A percentile compares a stretch with the other conserved stretches of the same genome.
phyloP scores from a whole-genome alignment of 768 basidiomycete species.

The Auriscalpium vulgare region DNA sequence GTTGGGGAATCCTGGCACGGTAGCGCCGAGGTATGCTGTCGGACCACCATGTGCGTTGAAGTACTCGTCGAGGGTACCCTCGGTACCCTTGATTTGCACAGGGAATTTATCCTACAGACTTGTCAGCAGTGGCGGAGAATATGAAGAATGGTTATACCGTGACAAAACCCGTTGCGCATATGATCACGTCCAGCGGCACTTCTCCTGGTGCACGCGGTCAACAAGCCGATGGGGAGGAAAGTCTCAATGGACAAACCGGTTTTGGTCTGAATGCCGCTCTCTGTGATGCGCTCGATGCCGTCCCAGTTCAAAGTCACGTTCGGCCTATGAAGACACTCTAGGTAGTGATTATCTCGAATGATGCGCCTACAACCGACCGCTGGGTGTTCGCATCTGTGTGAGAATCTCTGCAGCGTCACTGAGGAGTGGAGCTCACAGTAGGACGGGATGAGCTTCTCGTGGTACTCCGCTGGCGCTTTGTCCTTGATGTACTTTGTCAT shows the following conservation, averaged over 20 bases:
- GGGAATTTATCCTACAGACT: conserved; percentile 1
- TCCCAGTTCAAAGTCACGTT: conserved; percentile 49
- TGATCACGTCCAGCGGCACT: background rate
- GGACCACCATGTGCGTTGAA: conserved; percentile 41
- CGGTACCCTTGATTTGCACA: conserved; percentile 31
- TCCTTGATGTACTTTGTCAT: conserved; percentile 38
- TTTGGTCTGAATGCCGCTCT: conserved; percentile 41
- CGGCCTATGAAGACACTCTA: conserved; percentile 41
- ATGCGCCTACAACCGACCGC: conserved; percentile 59
- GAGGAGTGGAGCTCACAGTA: conserved; percentile 33
- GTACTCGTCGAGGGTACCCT: conserved; percentile 38
- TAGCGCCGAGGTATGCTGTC: conserved; percentile 41
- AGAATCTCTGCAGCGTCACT: background rate
- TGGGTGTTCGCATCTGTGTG: conserved; percentile 11
- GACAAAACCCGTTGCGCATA: background rate
- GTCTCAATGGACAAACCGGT: conserved; percentile 4
- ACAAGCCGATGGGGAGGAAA: no score
- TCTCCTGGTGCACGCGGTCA: background rate
- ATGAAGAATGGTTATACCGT: background rate
- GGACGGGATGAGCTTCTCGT: conserved; percentile 34
- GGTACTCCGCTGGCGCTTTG: conserved; percentile 30
- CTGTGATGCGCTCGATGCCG: conserved; percentile 37
- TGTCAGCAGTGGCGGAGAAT: background rate
- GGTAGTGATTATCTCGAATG: conserved; percentile 52
- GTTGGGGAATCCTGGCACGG: conserved; percentile 14